Evolutionary conservation across 2,329 filamentous ascomycete species (phyloP), one percentile per base, ranked within the genome.

Genomic region (Penicillium frequentans): DNA sequence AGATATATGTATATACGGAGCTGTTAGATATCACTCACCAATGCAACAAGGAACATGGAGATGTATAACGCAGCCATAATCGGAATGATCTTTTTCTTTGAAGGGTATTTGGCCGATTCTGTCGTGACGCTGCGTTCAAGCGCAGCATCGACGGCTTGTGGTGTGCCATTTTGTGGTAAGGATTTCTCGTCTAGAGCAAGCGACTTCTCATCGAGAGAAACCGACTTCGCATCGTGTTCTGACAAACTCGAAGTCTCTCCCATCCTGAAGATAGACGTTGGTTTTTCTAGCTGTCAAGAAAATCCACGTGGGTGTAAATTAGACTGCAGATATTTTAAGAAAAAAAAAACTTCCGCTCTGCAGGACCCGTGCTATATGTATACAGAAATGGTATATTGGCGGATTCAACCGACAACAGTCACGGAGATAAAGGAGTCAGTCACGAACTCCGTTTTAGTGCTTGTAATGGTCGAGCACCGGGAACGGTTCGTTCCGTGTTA

Each of bases 81-180:
- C 11, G 21, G 43, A 19, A 53, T 35, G 10, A 53, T 39, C 42
- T 53, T 53, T 19, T 11, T 37, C 14, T 21, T 35, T 8, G 50
- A 39, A 19, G 50, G 50, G 27, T 53, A 53, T 19, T 53, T 53
- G 42, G 35, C n/a, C 4, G 50, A 53, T 19, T 53, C 39, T 19
- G 27, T 37, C 3, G 50, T 53, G 8, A 53, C 42, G 19, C n/a
- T 53, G 13, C 21, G 42, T 26, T 53, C 42, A 5, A 53, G 21
- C 3, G 39, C 26, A 14, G 19, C 31, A 14, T 21, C 3, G 11
- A 7, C 48, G 21, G 42, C 33, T 27, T 50, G 10, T 37, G 29
- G 14, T 4, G 46, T 13, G 16, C n/a, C 35, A 37, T 16, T 6
- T 37, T 11, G 27, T 29, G 29, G 11, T n/a, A 7, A 49, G 1